These are phyloP conservation scores for Diatrype stigma DNA, from an alignment of 2,329 filamentous ascomycete species.

Conservation along the genomic window DNA sequence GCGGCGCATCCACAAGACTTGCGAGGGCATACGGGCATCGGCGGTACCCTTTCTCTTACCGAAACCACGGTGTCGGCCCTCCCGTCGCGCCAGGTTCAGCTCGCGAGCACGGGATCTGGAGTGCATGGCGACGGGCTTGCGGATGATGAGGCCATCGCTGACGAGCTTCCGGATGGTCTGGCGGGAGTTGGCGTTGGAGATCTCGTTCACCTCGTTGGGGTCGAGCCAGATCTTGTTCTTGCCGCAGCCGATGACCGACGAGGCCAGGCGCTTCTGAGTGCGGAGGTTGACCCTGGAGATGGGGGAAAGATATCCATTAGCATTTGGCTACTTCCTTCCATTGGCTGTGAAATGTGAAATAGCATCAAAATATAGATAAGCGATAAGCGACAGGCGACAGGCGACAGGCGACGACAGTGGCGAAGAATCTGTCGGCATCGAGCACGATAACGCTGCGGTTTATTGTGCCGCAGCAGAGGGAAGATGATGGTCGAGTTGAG, in stretches of 20 bases:
- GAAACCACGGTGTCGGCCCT: conserved; percentile 97
- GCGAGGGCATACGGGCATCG: conserved; percentile 98
- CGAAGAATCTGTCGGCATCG: neutral
- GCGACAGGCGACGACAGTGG: too few species aligned
- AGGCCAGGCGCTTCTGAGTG: conserved; percentile 99
- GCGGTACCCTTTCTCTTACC: conserved; percentile 99
- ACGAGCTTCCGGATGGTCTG: conserved; percentile 99
- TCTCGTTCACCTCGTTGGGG: conserved; percentile 98
- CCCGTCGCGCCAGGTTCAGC: conserved; percentile 88
- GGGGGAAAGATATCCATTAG: conserved; percentile 14
- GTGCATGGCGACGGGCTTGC: conserved; percentile 99
- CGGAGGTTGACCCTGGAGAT: conserved; percentile 90
- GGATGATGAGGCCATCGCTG: conserved; percentile 99
- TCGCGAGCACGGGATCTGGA: conserved; percentile 94
- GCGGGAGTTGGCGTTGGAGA: conserved; percentile 99
- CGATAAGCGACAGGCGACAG: neutral
- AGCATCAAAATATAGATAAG: neutral
- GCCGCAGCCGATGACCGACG: conserved; percentile 96
- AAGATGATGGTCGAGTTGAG: neutral
- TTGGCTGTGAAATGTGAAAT: neutral
- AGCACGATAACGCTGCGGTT: neutral
- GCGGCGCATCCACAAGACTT: conserved; percentile 99
- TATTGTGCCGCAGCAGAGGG: too few species aligned
- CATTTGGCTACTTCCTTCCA: conserved; percentile 9
- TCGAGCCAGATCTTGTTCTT: conserved; percentile 99